Evolutionary conservation across 2,329 filamentous ascomycete species (phyloP), one percentile per base, ranked within the genome.

Genomic region (Xylaria sp.): DNA sequence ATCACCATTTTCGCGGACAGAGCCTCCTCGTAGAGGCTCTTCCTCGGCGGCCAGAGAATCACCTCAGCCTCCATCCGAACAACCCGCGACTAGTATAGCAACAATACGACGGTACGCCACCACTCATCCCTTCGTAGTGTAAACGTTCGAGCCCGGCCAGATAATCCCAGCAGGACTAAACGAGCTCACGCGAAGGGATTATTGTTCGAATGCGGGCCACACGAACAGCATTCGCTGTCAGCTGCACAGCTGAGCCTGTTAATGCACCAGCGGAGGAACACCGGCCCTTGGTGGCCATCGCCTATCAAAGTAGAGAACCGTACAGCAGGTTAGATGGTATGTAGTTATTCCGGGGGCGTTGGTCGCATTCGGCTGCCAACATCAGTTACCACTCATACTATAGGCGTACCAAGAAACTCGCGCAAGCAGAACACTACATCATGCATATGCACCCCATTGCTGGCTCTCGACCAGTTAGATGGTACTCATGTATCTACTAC

Each of bases 381-480:
- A 54, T 25, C 48, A 68, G 39, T 31, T 49, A 60, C 43, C 57
- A 31, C 18, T 65, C 13, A 25, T 41, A 61, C 54, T 66, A 62
- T 46, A 57, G 20, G 43, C 28, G 61, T 67, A 57, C 59, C 49
- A 69, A 54, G 28, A 39, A 46, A 23, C 46, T 59, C 62, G 31
- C 55, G 46, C 39, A 62, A 48, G 39, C 36, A 60, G 33, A 61
- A 57, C 63, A 64, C 60, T 52, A 60, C 56, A 54, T 55, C 51
- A 49, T 64, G 60, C 62, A 70, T 70, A 71, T 69, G 64, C 67
- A 66, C 67, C 61, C 62, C 61, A 62, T 67, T 49, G 61, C 23
- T 48, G 28, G 46, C 41, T 23, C 28, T 41, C 25, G n/a, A 25
- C 36, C 41, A 61, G 49, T 36, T 36, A 54, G 41, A 18, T 55